These are phyloP conservation scores for Triticum turgidum DNA, from an alignment of 176 grass and related monocot genomes.

Conservation along the genomic window DNA sequence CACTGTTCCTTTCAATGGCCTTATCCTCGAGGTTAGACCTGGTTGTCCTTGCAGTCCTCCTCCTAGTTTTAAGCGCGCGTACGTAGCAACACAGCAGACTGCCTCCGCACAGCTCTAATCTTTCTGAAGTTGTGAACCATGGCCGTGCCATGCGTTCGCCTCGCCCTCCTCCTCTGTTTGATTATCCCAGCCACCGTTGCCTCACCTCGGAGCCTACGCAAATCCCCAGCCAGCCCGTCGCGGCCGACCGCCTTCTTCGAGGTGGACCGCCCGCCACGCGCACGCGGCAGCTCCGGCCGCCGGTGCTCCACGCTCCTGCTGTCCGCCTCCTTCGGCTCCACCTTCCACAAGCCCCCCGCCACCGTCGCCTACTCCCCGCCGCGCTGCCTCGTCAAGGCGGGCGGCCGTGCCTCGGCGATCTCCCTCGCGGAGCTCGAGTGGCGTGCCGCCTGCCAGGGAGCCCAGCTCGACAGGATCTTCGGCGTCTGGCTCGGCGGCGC, in stretches of 20 bases:
- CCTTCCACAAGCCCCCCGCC: constrained; percentile 43
- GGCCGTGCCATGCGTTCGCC: no score
- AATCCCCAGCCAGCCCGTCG: not conserved
- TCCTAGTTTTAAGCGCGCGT: no score
- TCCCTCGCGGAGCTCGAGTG: constrained; percentile 66
- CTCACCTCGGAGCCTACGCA: not conserved
- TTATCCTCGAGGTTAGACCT: no score
- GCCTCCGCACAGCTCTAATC: not conserved
- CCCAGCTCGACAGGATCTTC: constrained; percentile 66
- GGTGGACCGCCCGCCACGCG: constrained; percentile 48
- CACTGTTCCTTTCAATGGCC: no score
- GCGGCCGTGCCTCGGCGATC: not conserved
- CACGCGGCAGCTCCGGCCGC: constrained; percentile 23
- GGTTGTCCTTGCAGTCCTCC: no score
- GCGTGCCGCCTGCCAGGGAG: constrained; percentile 44
- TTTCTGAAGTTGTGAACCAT: no score
- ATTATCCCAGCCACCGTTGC: not conserved
- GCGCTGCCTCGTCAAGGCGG: constrained; percentile 2
- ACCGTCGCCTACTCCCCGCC: constrained; percentile 48
- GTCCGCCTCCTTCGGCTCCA: constrained; percentile 56
- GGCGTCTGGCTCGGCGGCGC: constrained; percentile 75
- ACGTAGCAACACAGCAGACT: no score
- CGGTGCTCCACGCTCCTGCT: constrained; percentile 56
- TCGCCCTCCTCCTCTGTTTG: no score
- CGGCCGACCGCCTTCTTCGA: constrained; percentile 51